Evolutionary conservation across 768 basidiomycete genomes (phyloP), one percentile per base, ranked within the genome.

Genomic region (Amanita muscaria): DNA sequence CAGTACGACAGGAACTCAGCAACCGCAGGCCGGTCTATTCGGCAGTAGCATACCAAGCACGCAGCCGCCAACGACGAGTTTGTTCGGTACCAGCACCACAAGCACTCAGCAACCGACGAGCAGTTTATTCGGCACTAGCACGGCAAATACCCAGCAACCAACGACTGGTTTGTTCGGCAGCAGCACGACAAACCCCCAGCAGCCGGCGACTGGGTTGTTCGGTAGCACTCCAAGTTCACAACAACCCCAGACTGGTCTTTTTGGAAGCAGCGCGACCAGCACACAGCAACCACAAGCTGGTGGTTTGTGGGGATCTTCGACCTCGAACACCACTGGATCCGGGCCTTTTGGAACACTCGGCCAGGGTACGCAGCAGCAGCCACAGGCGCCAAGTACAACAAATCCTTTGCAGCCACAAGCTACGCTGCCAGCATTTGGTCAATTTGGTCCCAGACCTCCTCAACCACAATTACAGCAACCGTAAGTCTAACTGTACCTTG

Each of bases 401-500:
- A 58, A 53, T 48, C 27, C 64, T 12, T 47, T 62, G 14, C 63
- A 64, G 47, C 49, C 61, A 10, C 66, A 68, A 43, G 44, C 64
- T 3, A 60, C 63, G 30, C 34, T 59, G 25, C 56, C 60, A 23
- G 50, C 60, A 50, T 24, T 61, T 63, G 45, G 61, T 29, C 27
- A 29, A 34, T 69, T 68, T 54, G 64, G 60, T 2, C 54, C 29
- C 18, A 64, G 54, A 42, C 47, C 55, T 21, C 59, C 53, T 42
- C 64, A 65, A 52, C 64, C 57, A 37, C 63, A 59, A 30, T 59
- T 56, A 40, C 59, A 53, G 44, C 57, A 36, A 52, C 35, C 57
- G 55, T 56, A 40, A 25, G 40, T n/a, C n/a, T n/a, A n/a, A n/a
- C n/a, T n/a, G n/a, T n/a, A n/a, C n/a, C n/a, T n/a, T n/a, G n/a